Evolutionary conservation across 345 rosid genomes (phyloP), one percentile per base, ranked within the genome.

Genomic region (Psidium friedrichsthalianum): DNA sequence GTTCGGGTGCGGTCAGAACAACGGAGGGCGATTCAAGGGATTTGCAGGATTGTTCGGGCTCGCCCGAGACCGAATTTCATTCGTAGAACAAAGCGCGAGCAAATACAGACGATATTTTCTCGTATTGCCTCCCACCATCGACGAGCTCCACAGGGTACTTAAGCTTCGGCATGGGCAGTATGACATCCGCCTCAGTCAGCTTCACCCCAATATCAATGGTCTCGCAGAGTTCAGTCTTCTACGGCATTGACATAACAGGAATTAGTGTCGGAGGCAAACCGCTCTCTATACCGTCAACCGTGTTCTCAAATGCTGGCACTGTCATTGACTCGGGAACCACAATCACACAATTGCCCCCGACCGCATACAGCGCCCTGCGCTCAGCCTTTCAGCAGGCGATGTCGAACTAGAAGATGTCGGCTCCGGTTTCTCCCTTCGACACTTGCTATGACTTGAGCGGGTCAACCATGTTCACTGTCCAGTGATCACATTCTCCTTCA

Each of bases 111-210:
- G 42, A 21, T 11, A 20, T 13, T 90, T 90, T 90, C 84, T 89
- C 89, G 5, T 89, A 90, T 84, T 89, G 92, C 87, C 88, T 90
- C 52, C 91, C 89, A 11, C 57, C 86, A 21, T 21, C 74, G 2
- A 58, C 59, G 52, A 84, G 84, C 55, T 81, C 86, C 12, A 8
- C 21, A 22, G 89, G 36, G 18, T 86, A 78, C 51, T 32, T 90
- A 21, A 56, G 12, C 16, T 85, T 90, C 27, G 91, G 91, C n/a
- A 8, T 25, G 8, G n/a, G 57, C 32, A 47, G 80, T 11, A 44
- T 42, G 36, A 42, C 14, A 32, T 56, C 80, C 49, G 6, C 82
- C 40, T 24, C 85, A 11, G 51, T 8, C 82, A 56, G 53, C 51
- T 52, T 47, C 76, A 84, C 86, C 10, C 86, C 83, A 15, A 58